Percentiles rank a stretch among this genome's conserved stretches.
Conservation (phyloP, 2,329 filamentous ascomycete species). For the Dactylellina parvicollis region DNA sequence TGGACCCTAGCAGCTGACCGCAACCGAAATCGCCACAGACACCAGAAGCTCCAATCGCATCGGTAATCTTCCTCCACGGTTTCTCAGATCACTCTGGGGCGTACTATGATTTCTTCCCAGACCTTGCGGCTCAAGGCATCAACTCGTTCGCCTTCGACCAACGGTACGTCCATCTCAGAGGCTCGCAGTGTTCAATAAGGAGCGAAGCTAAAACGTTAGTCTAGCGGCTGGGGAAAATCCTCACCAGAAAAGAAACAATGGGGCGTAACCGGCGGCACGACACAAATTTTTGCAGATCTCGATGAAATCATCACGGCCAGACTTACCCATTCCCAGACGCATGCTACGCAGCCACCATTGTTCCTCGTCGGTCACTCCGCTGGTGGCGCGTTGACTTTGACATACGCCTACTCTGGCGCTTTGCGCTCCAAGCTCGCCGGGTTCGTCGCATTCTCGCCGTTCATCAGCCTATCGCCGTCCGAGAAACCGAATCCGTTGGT, state of each 20-base stretch:
- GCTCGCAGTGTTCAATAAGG: neutral
- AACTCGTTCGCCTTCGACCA: conserved; percentile 83
- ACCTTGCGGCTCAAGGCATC: conserved; percentile 76
- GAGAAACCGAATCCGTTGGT: conserved; percentile 68
- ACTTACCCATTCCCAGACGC: conserved; percentile 62
- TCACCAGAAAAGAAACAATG: conserved; percentile 65
- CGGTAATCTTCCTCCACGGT: conserved; percentile 84
- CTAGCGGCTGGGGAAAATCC: conserved; percentile 82
- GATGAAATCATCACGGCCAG: conserved; percentile 76
- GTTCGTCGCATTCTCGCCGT: conserved; percentile 68
- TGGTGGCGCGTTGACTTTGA: conserved; percentile 82
- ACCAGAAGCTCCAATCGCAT: conserved; percentile 70
- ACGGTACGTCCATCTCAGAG: conserved; percentile 61
- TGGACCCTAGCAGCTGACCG: conserved; percentile 11
- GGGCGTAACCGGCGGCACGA: conserved; percentile 79
- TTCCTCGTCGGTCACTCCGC: conserved; percentile 93
- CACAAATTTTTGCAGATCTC: conserved; percentile 78
- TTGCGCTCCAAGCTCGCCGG: conserved; percentile 62
- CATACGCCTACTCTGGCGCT: conserved; percentile 63
- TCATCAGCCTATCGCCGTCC: conserved; percentile 75
- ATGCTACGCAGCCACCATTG: conserved; percentile 67
- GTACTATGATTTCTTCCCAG: conserved; percentile 78
- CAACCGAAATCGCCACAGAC: conserved; percentile 63
- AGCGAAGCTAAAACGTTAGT: conserved; percentile 1
- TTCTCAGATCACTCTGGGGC: conserved; percentile 85